Evolutionary conservation across 192 early-diverging fungal species (phyloP), one percentile per base, ranked within the genome.

Genomic region (Powellomyces hirtus): DNA sequence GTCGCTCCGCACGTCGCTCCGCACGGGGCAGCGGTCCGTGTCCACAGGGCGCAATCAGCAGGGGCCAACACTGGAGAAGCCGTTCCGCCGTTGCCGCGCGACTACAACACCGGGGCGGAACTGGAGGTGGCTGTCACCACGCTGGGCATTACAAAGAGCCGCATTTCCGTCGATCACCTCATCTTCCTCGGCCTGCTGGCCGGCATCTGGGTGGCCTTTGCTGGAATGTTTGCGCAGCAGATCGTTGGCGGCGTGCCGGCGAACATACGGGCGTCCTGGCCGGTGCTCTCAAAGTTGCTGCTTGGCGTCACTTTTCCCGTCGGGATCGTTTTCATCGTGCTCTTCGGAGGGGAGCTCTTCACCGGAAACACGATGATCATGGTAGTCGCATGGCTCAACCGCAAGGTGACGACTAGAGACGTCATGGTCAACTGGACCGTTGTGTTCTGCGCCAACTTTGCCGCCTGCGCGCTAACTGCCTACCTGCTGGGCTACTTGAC

Each of bases 291-390:
- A 20, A 75, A 72, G 40, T 46, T 75, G 51, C 42, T 75, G 0
- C 10, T 72, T 30, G 73, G 73, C 6, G 29, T 55, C 24, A 75
- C 73, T 0, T 75, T 75, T 40, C 73, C 73, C 6, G 53, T 75
- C 0, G 68, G 59, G 29, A 69, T 75, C 45, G 59, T 75, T 18
- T 75, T 70, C 44, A 72, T 75, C 34, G 61, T 75, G 50, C 51
- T 75, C 29, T 75, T 72, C 42, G 73, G 73, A 1, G 73, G 73
- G 16, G 73, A 75, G 62, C 73, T 75, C 30, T 75, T 75, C 45
- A 75, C 68, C 45, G 73, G 66, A 66, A 69, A 71, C 69, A 71
- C 69, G 27, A 71, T 74, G 72, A 62, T 74, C 59, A 62, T 74
- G 66, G 50, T 65, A 4, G 60, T 75, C 1, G 38, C 73, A 16